Evolutionary conservation across 1,139 yeast species (phyloP), one percentile per base, ranked within the genome.

Genomic region (Candida sojae): DNA sequence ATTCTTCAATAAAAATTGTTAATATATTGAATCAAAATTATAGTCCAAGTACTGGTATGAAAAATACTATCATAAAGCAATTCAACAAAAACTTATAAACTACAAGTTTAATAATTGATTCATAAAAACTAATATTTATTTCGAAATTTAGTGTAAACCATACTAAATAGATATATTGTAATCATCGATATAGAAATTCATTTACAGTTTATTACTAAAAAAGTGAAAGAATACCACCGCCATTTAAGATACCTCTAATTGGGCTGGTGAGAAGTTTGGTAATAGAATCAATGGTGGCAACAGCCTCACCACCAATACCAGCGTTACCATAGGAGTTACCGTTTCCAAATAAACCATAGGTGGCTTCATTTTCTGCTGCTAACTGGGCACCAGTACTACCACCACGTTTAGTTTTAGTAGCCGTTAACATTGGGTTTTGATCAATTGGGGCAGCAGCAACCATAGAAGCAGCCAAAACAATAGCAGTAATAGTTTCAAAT

Each of bases 271-370:
- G 13, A n/a, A 25, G 10, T 35, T 35, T 35, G 6, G 38, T 35
- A 21, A 35, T 13, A 13, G 38, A 35, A 8, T 35, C 38, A 13
- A 35, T 21, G n/a, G 38, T 26, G 4, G 29, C 29, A 2, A 26
- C 29, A 26, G 9, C 29, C 4, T 2, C 2, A 26, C 29, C 29
- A 11, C 43, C 43, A 40, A 35, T 34, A 31, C 30, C 7, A 31
- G 35, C 37, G 4, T 40, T 40, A 40, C 43, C 43, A 23, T 31
- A 40, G 8, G 36, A 31, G 37, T 40, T 40, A 40, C 43, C 43
- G 17, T 40, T 32, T 21, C 43, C 43, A n/a, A 40, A 17, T 17
- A 40, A 7, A 40, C 43, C 43, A 40, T 36, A 8, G 21, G 43
- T 40, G n/a, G 43, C 36, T 40, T 40, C 30, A 23, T 40, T 40